phyloP scores from a whole-genome alignment of 805 yeast species.

The Yamadazyma kitorensis region DNA sequence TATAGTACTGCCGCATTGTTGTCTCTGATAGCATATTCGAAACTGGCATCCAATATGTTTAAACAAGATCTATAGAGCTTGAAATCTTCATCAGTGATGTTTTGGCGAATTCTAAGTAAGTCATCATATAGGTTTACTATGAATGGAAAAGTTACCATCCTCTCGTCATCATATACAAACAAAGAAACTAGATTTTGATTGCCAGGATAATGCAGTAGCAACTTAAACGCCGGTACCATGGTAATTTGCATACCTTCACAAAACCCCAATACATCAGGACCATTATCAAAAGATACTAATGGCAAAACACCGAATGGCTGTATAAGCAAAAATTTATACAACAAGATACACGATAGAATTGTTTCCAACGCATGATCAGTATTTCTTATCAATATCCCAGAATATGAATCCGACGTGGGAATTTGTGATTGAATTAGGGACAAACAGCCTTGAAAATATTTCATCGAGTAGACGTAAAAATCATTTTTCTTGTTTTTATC shows the following conservation, averaged over 20 bases:
- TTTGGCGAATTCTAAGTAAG: too few relatives aligned
- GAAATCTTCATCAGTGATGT: too few relatives aligned
- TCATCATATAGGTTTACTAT: too few relatives aligned
- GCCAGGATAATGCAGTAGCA: conserved; percentile 1
- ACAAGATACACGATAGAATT: conserved; percentile 18
- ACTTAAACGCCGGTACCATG: conserved; percentile 10
- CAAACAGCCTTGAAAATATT: conserved; percentile 21
- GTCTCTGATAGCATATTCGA: conserved; percentile 11
- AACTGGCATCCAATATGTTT: too few relatives aligned
- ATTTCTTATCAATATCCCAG: conserved; percentile 1
- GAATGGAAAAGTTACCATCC: too few relatives aligned
- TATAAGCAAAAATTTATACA: conserved; percentile 23
- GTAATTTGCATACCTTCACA: conserved; percentile 15
- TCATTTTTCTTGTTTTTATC: conserved; percentile 4
- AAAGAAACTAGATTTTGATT: too few relatives aligned
- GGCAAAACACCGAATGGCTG: conserved; percentile 29
- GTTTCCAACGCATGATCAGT: conserved; percentile 16
- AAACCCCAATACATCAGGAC: conserved; percentile 21
- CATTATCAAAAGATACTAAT: conserved; percentile 17
- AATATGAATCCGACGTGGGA: too few relatives aligned
- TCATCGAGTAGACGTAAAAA: conserved; percentile 17
- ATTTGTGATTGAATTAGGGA: conserved; percentile 11
- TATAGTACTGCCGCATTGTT: conserved; percentile 24
- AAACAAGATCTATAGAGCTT: too few relatives aligned
- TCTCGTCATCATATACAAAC: too few relatives aligned